Base-by-base conservation (phyloP, 106 monocot species). In the Platanthera zijinensis region DNA sequence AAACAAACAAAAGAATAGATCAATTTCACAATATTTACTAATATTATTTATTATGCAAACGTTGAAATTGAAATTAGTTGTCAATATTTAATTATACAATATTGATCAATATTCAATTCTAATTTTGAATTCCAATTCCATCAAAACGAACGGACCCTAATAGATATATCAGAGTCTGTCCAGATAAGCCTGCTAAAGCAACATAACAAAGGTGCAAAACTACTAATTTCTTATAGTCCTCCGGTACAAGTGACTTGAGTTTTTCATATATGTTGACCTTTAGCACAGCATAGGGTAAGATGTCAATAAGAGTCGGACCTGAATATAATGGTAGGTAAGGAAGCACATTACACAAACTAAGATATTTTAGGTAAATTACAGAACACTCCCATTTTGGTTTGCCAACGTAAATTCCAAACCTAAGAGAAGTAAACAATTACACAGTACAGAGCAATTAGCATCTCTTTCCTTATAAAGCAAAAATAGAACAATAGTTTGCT, bases 201-300 rank as follows among this genome's bases (percentile, higher is more conserved):
- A 92, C 95, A 63, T 92, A 95, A 71, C 84, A 78, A 18, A 95
- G 84, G 17, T 83, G 85, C 66, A 92, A 56, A 48, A 77, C 14
- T 1, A 92, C 82, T 14, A 89, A 91, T 7, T 87, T 89, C 51
- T 87, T 72, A 32, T 87, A 80, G 32, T 95, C 82, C 30, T 92
- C 84, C 73, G 95, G 95, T 10, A 92, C 89, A 25, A 19, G 80
- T 3, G 86, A 80, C 76, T 92, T 95, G 22, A 95, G 87, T 49
- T 92, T 86, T 81, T 95, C 95, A 75, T 89, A 95, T 72, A 92
- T 89, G 77, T 92, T 92, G 64, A 95, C 89, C 48, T 95, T 95
- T 19, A 95, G 85, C 14, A 92, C 95, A 57, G 92, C 89, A 81
- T 95, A 95, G 47, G 95, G 95, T 76, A 95, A 89, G 71, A 92